Percentiles rank a stretch among this genome's conserved stretches.
Conservation (phyloP, 768 basidiomycete genomes). For the Psilocybe cubensis region DNA sequence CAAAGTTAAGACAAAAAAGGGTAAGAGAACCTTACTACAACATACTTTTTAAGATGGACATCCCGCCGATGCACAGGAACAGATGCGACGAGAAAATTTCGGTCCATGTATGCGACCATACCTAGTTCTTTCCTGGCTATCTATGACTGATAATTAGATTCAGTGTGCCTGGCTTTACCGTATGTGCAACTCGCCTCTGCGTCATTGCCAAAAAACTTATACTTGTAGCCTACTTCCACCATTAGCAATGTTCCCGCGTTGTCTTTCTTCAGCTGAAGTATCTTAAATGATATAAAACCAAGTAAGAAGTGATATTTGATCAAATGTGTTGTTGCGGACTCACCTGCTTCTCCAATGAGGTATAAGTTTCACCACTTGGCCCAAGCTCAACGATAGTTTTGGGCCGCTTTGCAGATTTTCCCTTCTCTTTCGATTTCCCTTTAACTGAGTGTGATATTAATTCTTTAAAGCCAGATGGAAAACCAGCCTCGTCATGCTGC, state of each 20-base stretch:
- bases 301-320: neutral
- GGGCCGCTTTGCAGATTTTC: conserved; percentile 25
- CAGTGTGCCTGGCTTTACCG: neutral
- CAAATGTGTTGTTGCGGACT: neutral
- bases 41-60: conserved; percentile 77
- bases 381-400: conserved; percentile 55
- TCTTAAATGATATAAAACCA: conserved; percentile 35
- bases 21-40: neutral
- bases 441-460: conserved; percentile 47
- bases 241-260: conserved; percentile 72
- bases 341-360: conserved; percentile 78
- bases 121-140: conserved; percentile 78
- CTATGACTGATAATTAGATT: conserved; percentile 35
- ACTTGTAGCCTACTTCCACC: conserved; percentile 86
- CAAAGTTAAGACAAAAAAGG: neutral
- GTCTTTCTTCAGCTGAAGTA: conserved; percentile 61
- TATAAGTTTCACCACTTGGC: conserved; percentile 72
- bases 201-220: conserved; percentile 82
- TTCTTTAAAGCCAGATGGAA: conserved; percentile 38
- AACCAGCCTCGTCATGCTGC: conserved; percentile 49
- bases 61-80: conserved; percentile 72
- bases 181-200: conserved; percentile 70
- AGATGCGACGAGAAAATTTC: conserved; percentile 77
- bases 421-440: conserved; percentile 37
- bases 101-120: conserved; percentile 70